These are phyloP conservation scores for Termitomyces sp. DNA, from an alignment of 768 basidiomycete genomes.

Conservation along the genomic window DNA sequence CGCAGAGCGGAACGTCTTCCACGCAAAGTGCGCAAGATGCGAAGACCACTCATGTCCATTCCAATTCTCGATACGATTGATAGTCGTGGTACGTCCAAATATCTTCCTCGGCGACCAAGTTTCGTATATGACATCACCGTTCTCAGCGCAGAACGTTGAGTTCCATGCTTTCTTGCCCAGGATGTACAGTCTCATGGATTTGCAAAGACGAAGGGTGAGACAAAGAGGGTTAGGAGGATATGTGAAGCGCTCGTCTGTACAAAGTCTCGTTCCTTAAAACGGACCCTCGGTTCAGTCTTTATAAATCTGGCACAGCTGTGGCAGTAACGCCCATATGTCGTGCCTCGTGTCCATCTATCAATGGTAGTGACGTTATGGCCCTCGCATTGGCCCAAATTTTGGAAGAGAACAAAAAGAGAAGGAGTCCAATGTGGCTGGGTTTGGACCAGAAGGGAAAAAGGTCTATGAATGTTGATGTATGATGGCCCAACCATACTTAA, in stretches of 20 bases:
- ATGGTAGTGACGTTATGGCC: not conserved
- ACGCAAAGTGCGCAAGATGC: slow-evolving; percentile 19
- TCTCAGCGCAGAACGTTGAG: slow-evolving; percentile 16
- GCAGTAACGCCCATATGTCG: not conserved
- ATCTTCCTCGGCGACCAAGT: slow-evolving; percentile 15
- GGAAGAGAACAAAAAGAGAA: not conserved
- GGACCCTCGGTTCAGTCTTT: not conserved
- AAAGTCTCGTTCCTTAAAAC: not conserved
- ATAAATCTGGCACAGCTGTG: slow-evolving; percentile 3
- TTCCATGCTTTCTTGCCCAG: slow-evolving; percentile 17
- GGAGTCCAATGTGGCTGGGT: not conserved
- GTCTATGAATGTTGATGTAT: not conserved
- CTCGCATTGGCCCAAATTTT: not conserved
- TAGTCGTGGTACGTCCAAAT: slow-evolving; percentile 18
- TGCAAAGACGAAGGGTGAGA: not conserved
- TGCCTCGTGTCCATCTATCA: not conserved
- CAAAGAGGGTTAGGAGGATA: not conserved
- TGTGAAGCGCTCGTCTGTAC: not conserved
- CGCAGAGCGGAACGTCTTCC: slow-evolving; percentile 19
- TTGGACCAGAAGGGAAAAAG: not conserved
- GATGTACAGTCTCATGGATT: slow-evolving; percentile 21
- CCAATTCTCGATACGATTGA: slow-evolving; percentile 8
- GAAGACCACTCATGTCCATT: slow-evolving; percentile 9
- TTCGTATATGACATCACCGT: slow-evolving; percentile 22
- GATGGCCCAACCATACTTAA: not conserved